Base-by-base conservation (phyloP, 768 basidiomycete genomes). In the Scleroderma citrinum region DNA sequence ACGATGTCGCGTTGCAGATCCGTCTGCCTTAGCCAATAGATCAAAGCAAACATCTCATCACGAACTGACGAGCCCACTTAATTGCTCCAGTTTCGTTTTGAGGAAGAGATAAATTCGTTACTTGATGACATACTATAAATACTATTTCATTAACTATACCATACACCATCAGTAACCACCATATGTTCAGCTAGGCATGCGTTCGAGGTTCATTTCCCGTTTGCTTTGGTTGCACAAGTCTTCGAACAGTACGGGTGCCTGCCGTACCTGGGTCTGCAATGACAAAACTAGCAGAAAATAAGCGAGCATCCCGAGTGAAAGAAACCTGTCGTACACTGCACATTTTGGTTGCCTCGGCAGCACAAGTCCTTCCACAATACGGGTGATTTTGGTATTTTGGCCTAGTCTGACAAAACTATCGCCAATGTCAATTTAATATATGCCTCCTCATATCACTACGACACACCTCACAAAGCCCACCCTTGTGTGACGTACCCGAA, bases 351-450 rank as follows among this genome's bases (percentile, higher is more conserved):
- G 81, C 81, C 43, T 71, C 51, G 14, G 72, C 61, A 16, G 81
- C 82, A 56, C 83, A 84, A 46, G 75, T 79, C 71, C 81, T 80
- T 47, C 83, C 79, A 50, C 83, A 85, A 56, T 74, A 85, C 44
- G 78, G 76, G 55, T 79, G 78, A 53, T 69, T 73, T 54, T 72
- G 75, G 56, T 75, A 80, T 62, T 81, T 85, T 5, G 80, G 78
- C 51, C 76, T 79, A 59, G 72, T 72, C 52, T 78, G 75, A 56
- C 83, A 85, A 30, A 60, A 63, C 69, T 70, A 31, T 53, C 74
- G 77, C 19, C 26, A 50, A 34, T 49, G 43, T 51, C 19, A 42
- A n/a, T n/a, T n/a, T 29, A 29, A 8, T 8, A 8, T 8, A 29
- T 8, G 26, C 26, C 8, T 29, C 8, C 26, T 29, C 26, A 29